Percentiles rank a stretch among this genome's conserved stretches.
Conservation (phyloP, 2,329 filamentous ascomycete genomes). For the Madurella mycetomatis region DNA sequence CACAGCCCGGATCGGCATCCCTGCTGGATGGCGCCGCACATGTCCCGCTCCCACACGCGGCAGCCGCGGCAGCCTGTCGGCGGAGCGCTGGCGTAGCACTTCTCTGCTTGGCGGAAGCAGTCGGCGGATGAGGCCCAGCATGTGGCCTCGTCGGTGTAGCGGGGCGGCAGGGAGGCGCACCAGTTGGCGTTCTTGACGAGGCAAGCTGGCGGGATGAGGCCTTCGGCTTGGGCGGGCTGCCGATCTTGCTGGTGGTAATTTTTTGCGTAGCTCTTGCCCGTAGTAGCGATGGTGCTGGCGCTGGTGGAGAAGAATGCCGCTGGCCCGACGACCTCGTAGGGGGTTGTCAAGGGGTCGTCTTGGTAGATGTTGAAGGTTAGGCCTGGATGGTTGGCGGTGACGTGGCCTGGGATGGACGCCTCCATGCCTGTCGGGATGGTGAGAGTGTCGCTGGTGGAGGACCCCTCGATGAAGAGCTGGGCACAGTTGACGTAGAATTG, state of each 20-base stretch:
- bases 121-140: conserved; percentile 56
- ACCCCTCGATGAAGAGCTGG: conserved; percentile 57
- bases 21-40: conserved; percentile 50
- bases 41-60: conserved; percentile 53
- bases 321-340: conserved; percentile 58
- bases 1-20: conserved; percentile 41
- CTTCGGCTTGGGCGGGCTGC: conserved; percentile 31
- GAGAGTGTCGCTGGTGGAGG: conserved; percentile 40
- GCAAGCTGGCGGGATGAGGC: conserved; percentile 51
- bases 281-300: too few species aligned
- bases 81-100: conserved; percentile 56
- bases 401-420: conserved; percentile 64
- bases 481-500: conserved; percentile 72
- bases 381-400: conserved; percentile 49
- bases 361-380: conserved; percentile 63
- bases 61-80: conserved; percentile 59
- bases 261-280: neutral
- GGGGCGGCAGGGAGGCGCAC: conserved; percentile 59
- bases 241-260: conserved; percentile 3
- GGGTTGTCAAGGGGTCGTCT: conserved; percentile 40
- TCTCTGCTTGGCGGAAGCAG: conserved; percentile 55
- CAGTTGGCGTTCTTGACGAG: conserved; percentile 67
- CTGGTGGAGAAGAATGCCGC: conserved; percentile 43
- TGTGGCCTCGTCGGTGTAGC: conserved; percentile 49
- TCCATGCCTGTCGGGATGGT: conserved; percentile 44